Evolutionary conservation across 2,329 filamentous ascomycete species (phyloP), one percentile per base, ranked within the genome.

Genomic region (Trichoderma polysporum): DNA sequence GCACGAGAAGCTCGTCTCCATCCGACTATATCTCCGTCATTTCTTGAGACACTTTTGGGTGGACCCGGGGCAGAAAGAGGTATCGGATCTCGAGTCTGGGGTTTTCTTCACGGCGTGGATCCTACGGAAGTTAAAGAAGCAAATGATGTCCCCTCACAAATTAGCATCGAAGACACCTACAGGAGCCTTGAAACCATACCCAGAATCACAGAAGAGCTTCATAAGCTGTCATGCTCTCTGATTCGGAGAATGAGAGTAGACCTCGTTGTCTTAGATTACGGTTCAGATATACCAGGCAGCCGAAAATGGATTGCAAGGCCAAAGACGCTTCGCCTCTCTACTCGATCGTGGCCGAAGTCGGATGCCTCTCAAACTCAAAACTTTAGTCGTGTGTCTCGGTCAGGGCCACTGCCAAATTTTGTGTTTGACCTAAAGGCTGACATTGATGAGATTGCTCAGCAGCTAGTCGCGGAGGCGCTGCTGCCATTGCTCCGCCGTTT

Each of bases 101-200:
- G 81, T 19, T 81, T 97, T 7, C 80, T 98, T 2, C 90, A 97
- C 75, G 94, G 94, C 6, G 83, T 93, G 31, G 94, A 98, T 76
- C 80, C 88, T 61, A 83, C 85, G 0, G 88, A 92, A 67, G 93
- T 98, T 19, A 88, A 88, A 58, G 84, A 88, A 69, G 90, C 88
- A 2, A 87, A 86, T 71, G 86, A 88, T 52, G 79, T 96, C 1
- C 94, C 94, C 0, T 88, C 88, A 1, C 94, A 97, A 77, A 96
- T 98, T 75, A 95, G 92, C 76, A 95, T 98, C 70, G 94, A 98
- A 75, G 94, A 98, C 78, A 95, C 93, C 17, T 98, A 97, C 76
- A 85, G 87, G 27, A 87, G 88, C 17, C 81, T 97, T 1, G 86
- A 90, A 71, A 88, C 84, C 0, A 75, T 90, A 60, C 77, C 86